Conservation (phyloP, 345 rosid genomes). For the Atalantia buxifolia region DNA sequence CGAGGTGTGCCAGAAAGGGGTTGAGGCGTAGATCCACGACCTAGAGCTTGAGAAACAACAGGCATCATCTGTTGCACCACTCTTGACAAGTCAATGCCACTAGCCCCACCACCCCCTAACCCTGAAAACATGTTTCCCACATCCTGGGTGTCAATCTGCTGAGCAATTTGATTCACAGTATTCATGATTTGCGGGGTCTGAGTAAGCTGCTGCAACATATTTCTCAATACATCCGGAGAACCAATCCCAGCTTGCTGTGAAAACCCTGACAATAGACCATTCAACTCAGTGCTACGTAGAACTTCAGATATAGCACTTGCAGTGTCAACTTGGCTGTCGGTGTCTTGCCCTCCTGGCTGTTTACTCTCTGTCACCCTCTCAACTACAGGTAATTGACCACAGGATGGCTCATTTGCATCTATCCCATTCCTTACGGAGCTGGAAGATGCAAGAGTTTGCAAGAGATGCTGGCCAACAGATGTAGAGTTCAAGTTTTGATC, state of each 20-base stretch:
- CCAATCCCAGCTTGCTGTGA: conserved; percentile 76
- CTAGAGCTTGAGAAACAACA: conserved; percentile 77
- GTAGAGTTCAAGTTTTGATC: conserved; percentile 36
- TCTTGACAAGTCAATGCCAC: conserved; percentile 72
- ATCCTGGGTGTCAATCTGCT: conserved; percentile 75
- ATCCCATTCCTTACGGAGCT: conserved; percentile 28
- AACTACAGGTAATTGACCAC: conserved; percentile 18
- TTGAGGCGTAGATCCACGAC: conserved; percentile 32
- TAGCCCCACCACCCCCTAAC: conserved; percentile 48
- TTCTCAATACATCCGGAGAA: conserved; percentile 74
- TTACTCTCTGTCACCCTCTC: conserved; percentile 20
- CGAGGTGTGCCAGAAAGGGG: conserved; percentile 29
- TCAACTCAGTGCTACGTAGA: conserved; percentile 59
- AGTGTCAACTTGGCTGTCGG: conserved; percentile 43
- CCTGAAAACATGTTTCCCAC: conserved; percentile 74
- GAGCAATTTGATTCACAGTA: conserved; percentile 81
- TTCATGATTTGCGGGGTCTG: conserved; percentile 84
- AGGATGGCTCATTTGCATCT: conserved; percentile 13
- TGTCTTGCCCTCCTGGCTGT: conserved; percentile 31
- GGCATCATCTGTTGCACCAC: conserved; percentile 98
- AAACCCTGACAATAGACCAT: conserved; percentile 66
- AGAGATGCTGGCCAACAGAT: conserved; percentile 50
- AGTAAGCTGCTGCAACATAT: conserved; percentile 81
- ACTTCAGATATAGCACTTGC: conserved; percentile 69
- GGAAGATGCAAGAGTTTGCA: conserved; percentile 61